Percentiles rank a stretch among this genome's conserved stretches.
Evolutionary conservation across 2,329 filamentous ascomycete genomes (phyloP).

Genomic region (Dryadomyces quercivorus): DNA sequence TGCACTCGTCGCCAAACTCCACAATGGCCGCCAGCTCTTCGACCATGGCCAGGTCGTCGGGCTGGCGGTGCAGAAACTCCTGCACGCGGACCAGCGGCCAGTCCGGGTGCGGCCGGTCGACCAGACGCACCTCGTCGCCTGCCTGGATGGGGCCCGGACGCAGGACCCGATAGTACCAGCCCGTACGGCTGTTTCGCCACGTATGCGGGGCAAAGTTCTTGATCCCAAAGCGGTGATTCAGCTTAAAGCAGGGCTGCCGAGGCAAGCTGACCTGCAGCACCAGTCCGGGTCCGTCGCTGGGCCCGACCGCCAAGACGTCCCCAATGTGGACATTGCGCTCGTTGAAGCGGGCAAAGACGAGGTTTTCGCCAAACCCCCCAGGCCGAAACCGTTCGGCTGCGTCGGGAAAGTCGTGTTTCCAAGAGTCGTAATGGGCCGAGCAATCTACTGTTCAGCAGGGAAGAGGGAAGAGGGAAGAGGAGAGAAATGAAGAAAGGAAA

Average conservation of each 20-base stretch:
- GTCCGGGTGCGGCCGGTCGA: conserved; percentile 40
- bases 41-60: conserved; percentile 37
- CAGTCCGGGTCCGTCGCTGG: conserved; percentile 19
- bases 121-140: conserved; percentile 43
- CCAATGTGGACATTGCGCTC: conserved; percentile 56
- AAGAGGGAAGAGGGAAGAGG: not conserved
- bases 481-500: too few species aligned
- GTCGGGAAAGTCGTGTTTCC: conserved; percentile 39
- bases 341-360: conserved; percentile 45
- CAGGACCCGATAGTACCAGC: conserved; percentile 55
- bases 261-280: conserved; percentile 48
- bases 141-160: conserved; percentile 38
- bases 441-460: conserved; percentile 31
- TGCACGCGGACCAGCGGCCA: conserved; percentile 55
- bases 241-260: conserved; percentile 54
- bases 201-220: conserved; percentile 49
- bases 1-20: conserved; percentile 35
- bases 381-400: conserved; percentile 38
- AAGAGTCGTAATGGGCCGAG: conserved; percentile 43
- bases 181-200: conserved; percentile 44
- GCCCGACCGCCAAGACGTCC: conserved; percentile 41
- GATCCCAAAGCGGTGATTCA: conserved; percentile 54
- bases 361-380: conserved; percentile 54
- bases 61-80: conserved; percentile 46
- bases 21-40: conserved; percentile 37